Percentiles rank a stretch among this genome's conserved stretches.
These are phyloP conservation scores for Serendipita sp. DNA, from an alignment of 768 basidiomycete species.

Conservation along the genomic window DNA sequence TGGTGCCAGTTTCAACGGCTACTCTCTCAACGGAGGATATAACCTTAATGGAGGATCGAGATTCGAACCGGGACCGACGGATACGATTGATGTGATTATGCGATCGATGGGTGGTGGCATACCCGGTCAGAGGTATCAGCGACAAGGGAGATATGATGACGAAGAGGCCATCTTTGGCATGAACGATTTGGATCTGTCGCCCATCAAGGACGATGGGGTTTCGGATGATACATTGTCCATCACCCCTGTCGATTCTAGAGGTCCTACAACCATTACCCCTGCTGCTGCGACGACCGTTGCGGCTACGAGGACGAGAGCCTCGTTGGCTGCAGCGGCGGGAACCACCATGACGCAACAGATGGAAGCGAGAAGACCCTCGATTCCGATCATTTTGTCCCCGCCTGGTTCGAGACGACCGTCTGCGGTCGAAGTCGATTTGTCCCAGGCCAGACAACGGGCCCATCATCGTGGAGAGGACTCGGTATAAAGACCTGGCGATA, in stretches of 20 bases:
- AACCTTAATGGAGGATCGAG: not conserved
- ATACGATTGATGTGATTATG: constrained; percentile 3
- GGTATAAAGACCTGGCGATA: not conserved
- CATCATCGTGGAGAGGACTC: not conserved
- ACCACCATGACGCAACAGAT: not conserved
- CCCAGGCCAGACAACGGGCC: not conserved
- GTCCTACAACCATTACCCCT: no score
- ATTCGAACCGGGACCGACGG: not conserved
- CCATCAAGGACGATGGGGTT: not conserved
- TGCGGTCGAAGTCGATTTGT: not conserved
- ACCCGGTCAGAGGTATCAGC: not conserved
- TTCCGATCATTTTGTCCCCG: not conserved
- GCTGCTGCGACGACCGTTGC: no score
- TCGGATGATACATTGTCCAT: not conserved
- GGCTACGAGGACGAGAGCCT: no score
- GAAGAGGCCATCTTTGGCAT: not conserved
- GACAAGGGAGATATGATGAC: not conserved
- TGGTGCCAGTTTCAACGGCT: not conserved
- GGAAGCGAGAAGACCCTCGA: not conserved
- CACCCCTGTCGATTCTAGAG: not conserved
- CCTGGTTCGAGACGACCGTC: not conserved
- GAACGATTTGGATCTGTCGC: not conserved
- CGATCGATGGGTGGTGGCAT: not conserved
- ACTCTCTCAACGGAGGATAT: no score
- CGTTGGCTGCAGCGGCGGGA: no score